phyloP scores from a whole-genome alignment of 2,329 filamentous ascomycete species.

The Scedosporium boydii region DNA sequence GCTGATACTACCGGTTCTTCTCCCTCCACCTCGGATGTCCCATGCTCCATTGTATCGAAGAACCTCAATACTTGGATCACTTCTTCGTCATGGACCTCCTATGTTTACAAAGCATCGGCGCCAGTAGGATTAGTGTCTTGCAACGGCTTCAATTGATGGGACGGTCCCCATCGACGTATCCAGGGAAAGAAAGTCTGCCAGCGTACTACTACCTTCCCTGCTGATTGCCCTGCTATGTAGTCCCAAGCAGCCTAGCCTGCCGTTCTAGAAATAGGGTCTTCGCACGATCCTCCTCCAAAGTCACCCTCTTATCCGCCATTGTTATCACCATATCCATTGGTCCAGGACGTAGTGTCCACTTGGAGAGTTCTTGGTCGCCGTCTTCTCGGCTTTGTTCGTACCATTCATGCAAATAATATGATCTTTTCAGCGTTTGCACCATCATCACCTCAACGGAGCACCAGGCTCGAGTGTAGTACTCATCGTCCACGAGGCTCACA shows the following conservation, averaged over 20 bases:
- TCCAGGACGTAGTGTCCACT: slow-evolving; percentile 4
- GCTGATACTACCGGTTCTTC: too few relatives aligned
- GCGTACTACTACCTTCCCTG: background rate
- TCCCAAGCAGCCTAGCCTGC: slow-evolving; percentile 13
- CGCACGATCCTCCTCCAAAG: slow-evolving; percentile 14
- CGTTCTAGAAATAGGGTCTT: slow-evolving; percentile 17
- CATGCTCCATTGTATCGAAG: too few relatives aligned
- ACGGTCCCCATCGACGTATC: too few relatives aligned
- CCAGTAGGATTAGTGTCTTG: too few relatives aligned
- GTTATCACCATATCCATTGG: slow-evolving; percentile 6
- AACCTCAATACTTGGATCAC: too few relatives aligned
- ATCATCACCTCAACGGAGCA: slow-evolving; percentile 26
- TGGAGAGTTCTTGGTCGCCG: background rate
- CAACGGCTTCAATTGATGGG: too few relatives aligned
- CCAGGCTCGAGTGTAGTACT: slow-evolving; percentile 27
- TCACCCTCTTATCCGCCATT: slow-evolving; percentile 11
- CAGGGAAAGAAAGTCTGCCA: too few relatives aligned
- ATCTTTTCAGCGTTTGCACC: slow-evolving; percentile 19
- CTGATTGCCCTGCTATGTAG: background rate
- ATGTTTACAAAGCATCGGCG: too few relatives aligned
- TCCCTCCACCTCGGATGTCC: too few relatives aligned
- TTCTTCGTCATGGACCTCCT: too few relatives aligned
- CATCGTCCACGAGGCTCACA: slow-evolving; percentile 25
- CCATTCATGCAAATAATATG: slow-evolving; percentile 23
- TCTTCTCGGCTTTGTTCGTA: slow-evolving; percentile 15